Evolutionary conservation across 352 stramenopile species (phyloP), one percentile per base, ranked within the genome.

Genomic region (Phytophthora citricola): DNA sequence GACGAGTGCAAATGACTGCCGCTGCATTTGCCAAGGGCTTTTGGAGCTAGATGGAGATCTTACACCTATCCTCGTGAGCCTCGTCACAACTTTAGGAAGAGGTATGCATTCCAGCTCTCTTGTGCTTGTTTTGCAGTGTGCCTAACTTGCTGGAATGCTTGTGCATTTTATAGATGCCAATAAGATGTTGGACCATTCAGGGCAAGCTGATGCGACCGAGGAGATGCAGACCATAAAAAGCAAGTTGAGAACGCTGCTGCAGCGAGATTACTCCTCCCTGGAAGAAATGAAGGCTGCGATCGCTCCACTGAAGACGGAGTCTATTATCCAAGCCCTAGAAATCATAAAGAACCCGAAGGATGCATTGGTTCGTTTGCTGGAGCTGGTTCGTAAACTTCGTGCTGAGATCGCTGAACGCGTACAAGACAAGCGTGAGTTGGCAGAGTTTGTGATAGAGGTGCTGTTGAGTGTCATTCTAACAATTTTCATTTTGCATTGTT

Each of bases 1-100:
- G 98, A 1, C 84, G 98, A 20, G 98, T 99, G 31, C 99, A 99
- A 83, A 99, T 99, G 80, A 99, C 98, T 20, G 98, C 98, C 0
- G 98, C 98, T n/a, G 97, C 97, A 5, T 99, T 99, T 73, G 95
- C 98, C 14, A 99, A 99, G 78, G 98, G 98, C 6, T 96, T 99
- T 77, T 99, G 0, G 97, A 99, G 71, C 81, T 99, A 0, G 98
- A 99, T 79, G 97, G 98, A 34, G 97, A 99, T 59, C 85, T 99
- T 39, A 99, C 98, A 22, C 98, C 98, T 7, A 99, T 99, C 69
- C 81, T 99, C 11, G 97, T 99, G n/a, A 98, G 91, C 45, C 86
- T 98, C n/a, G 90, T 97, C 34, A 95, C 86, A 17, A 95, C 86
- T 14, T 57, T 96, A 0, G 87, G 81, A 36, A 93, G 90, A 87